phyloP scores from a whole-genome alignment of 768 basidiomycete genomes.

The Sarcodon aspratus region DNA sequence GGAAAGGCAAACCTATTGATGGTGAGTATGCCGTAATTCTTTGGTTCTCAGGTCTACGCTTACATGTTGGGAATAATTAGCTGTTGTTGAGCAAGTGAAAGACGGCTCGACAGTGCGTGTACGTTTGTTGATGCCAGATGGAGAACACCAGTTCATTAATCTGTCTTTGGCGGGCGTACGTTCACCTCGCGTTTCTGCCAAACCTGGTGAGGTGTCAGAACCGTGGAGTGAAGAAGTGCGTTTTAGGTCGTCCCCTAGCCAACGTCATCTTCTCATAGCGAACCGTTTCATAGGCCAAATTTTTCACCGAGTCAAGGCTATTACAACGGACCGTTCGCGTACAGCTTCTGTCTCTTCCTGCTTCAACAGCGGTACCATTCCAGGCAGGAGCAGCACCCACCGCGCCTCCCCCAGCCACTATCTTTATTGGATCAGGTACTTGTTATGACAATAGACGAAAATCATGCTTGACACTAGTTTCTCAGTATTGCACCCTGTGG shows the following conservation, averaged over 20 bases:
- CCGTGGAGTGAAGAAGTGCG: constrained; percentile 83
- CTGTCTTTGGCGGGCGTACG: constrained; percentile 77
- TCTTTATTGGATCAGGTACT: constrained; percentile 82
- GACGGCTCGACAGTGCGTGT: constrained; percentile 88
- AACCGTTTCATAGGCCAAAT: constrained; percentile 56
- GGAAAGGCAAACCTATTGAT: constrained; percentile 87
- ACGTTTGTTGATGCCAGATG: constrained; percentile 79
- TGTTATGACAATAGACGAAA: constrained; percentile 4
- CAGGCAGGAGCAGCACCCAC: constrained; percentile 41
- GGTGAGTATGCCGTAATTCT: constrained; percentile 32
- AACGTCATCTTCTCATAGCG: neutral
- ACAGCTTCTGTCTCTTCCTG: constrained; percentile 71
- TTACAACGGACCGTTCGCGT: constrained; percentile 73
- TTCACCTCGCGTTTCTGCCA: constrained; percentile 56
- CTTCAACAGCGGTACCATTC: constrained; percentile 70
- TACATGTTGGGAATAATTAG: constrained; percentile 23
- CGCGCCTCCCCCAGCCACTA: constrained; percentile 57
- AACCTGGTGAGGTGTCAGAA: constrained; percentile 70
- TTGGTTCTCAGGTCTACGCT: constrained; percentile 4
- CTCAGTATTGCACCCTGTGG: constrained; percentile 82
- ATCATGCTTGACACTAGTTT: neutral
- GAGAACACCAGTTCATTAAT: constrained; percentile 85
- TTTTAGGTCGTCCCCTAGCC: constrained; percentile 1
- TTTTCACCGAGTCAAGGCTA: constrained; percentile 84
- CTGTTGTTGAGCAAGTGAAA: constrained; percentile 86